Base-by-base conservation (phyloP, 176 grass and related monocot genomes). In the Oryza glaberrima region DNA sequence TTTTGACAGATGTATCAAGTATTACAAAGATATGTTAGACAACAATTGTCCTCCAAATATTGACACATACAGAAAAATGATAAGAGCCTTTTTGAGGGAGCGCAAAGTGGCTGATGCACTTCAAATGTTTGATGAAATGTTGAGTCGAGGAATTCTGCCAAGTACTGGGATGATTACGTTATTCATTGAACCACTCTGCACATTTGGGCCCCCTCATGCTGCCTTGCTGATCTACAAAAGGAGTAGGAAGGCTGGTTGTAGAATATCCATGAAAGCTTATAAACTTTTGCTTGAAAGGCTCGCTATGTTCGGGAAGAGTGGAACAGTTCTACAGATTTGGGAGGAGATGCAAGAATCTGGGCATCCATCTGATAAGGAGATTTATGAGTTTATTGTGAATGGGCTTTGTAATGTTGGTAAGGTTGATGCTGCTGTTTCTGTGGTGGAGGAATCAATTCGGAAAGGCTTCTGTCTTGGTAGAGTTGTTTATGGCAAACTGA, bases 231-330 rank as follows among this genome's bases (percentile, higher is more conserved):
- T 98, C 54, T 98, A 98, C 72, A 84, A 87, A 66, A 95, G 93
- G 87, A 88, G 93, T 78, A 95, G 51, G 87, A 95, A 92, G 83
- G 86, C 65, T 72, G 95, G 95, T 16, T 95, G 95, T 88, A 80
- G 35, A 43, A 81, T 98, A 76, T 95, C 95, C 30, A 56, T 93
- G 65, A 98, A 95, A 92, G 86, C 91, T 30, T 98, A 92, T 67
- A 98, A 98, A 86, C 89, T 98, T 82, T 80, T 98, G 70, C 88
- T 98, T 3, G 85, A 85, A 84, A 98, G 95, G 80, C 92, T 88
- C 46, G 92, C 95, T 32, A 91, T 83, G 64, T 93, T 91, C 72
- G 95, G 95, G 64, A 98, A 98, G 92, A 91, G 86, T 54, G 86
- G 88, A 40, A 89, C 72, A 51, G 82, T 95, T 49, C 78, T 98